Evolutionary conservation across 73 alveolate genomes (phyloP), one percentile per base, ranked within the genome.

Genomic region (Stentor roeselii): DNA sequence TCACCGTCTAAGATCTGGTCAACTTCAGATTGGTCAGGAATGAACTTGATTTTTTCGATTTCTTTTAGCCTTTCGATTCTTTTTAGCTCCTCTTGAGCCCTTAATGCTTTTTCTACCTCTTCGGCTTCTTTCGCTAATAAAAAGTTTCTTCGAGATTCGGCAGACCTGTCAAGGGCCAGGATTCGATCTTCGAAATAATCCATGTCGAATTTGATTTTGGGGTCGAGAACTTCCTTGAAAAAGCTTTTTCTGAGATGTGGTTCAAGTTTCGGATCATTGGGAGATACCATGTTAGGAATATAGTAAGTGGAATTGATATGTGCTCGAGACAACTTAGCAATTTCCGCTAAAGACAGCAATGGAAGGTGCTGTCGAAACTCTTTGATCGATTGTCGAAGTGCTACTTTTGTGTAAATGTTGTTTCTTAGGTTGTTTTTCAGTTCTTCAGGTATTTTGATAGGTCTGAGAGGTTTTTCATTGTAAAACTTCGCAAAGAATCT

Each of bases 1-100:
- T 67, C 80, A 0, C 80, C 80, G 37, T 67, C 37, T 27, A 67
- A 40, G 3, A 67, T n/a, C 34, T 30, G 80, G 37, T 67, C 80
- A 0, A 34, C 41, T 50, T 50, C 30, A 6, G 6, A 6, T 11
- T 6, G 30, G 14, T 21, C 37, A 1, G 80, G 80, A 21, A 67
- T 11, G 11, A 21, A 21, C 0, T 0, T 0, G 37, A 30, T 21
- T 1, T n/a, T 34, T 32, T 11, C 80, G 21, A 30, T 67, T 21
- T 30, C 34, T 67, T 67, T 32, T 11, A 50, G 67, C 67, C 21
- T 21, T 67, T 0, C 80, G 34, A 67, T 0, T 2, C 80, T 67
- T 67, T 67, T 67, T 27, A 34, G 15, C 41, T 67, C 80, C 21
- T 67, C 34, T 30, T 67, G 27, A 1, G 37, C 41, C 80, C 80